Base-by-base conservation (phyloP, 257 asterid species). In the Euphrasia confusa region DNA sequence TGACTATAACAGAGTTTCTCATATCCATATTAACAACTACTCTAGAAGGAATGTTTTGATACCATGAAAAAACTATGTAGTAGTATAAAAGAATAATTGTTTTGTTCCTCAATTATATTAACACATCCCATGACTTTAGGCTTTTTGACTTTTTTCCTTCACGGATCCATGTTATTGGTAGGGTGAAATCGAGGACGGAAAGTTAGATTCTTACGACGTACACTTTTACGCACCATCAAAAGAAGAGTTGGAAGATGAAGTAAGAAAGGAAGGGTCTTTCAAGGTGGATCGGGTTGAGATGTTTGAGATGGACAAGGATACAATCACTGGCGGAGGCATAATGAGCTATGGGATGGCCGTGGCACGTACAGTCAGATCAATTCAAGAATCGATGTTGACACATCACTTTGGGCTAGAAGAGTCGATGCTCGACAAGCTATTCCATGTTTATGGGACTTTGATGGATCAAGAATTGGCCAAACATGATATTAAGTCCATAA, bases 151-250 rank as follows among this genome's bases (percentile, higher is more conserved):
- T 18, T 59, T 42, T 45, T 54, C n/a, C 42, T 60, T 60, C 5
- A 24, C 2, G 24, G 2, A 40, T 55, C 7, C 8, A 33, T 33
- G 7, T 30, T 33, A 15, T 52, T 18, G 30, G 13, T 32, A 92
- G 97, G 97, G 99, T 32, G 80, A 75, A 21, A 57, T 89, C 14
- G 80, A 80, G 61, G 76, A 80, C 80, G 92, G 72, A 45, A 82
- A 65, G 50, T 57, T 89, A 9, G 92, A 87, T 27, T 67, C 70
- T 0, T 89, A 93, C 9, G 97, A 93, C 15, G 90, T 85, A 27
- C 85, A 93, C 61, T 93, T 87, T 35, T 93, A 87, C 67, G 92
- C 96, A 7, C 87, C 99, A 40, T 79, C 84, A 11, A 79, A 72
- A 47, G 88, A 83, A 62, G 97, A 93, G 72, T 3, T 89, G 58